These are phyloP conservation scores for Phaeosphaeriaceae sp. DNA, from an alignment of 2,329 filamentous ascomycete species.

Conservation along the genomic window DNA sequence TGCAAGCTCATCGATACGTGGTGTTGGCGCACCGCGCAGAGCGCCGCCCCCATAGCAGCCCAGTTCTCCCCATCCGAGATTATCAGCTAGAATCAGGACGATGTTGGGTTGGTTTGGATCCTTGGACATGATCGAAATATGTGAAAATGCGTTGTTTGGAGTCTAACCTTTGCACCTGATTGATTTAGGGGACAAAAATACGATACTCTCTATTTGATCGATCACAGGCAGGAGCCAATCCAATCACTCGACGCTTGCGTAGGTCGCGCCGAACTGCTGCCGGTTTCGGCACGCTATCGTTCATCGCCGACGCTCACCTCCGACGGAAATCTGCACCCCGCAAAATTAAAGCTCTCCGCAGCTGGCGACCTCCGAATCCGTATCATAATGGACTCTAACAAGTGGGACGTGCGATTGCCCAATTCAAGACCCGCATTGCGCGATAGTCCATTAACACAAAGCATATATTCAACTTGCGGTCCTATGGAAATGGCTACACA, in stretches of 20 bases:
- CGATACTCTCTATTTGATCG: background rate
- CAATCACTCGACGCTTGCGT: background rate
- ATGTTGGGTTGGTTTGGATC: background rate
- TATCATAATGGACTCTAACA: background rate
- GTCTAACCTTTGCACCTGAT: background rate
- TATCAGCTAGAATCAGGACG: background rate
- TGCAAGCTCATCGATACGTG: background rate
- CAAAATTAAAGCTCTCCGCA: background rate
- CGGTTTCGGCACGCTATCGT: background rate
- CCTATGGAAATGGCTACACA: background rate
- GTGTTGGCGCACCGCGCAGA: background rate
- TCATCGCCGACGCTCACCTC: background rate
- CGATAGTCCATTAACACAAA: background rate
- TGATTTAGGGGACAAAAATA: background rate
- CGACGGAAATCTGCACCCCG: background rate
- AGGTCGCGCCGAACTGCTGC: background rate
- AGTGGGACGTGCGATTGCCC: background rate
- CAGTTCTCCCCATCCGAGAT: background rate
- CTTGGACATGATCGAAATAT: background rate
- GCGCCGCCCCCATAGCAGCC: background rate
- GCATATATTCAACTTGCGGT: background rate
- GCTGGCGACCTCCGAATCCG: background rate
- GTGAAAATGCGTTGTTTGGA: background rate
- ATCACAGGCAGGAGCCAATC: background rate
- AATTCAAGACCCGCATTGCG: background rate